phyloP scores from a whole-genome alignment of 2,329 filamentous ascomycete genomes.

The Tolypocladium tundrense region DNA sequence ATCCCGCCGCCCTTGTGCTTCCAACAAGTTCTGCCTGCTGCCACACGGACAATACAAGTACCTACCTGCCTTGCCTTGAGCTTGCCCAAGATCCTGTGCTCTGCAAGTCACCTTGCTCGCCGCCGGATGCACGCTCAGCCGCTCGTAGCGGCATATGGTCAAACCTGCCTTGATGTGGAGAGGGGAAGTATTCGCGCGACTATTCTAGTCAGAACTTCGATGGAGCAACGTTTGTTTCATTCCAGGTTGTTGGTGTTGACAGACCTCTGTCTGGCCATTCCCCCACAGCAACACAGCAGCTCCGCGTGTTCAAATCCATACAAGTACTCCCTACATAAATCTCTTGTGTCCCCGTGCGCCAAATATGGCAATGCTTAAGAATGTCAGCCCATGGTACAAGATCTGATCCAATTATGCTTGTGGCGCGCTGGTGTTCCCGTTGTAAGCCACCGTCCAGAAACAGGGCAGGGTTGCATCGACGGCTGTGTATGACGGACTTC shows the following conservation, averaged over 20 bases:
- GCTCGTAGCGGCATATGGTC: neutral
- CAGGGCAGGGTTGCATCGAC: slow-evolving; percentile 1
- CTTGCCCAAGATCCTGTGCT: neutral
- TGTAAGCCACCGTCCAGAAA: neutral
- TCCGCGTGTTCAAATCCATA: neutral
- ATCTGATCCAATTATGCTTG: neutral
- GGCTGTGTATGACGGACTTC: neutral
- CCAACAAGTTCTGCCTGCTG: neutral
- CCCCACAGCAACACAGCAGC: neutral
- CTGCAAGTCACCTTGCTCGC: neutral
- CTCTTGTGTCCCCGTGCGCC: neutral
- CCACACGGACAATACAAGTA: neutral
- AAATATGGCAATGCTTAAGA: neutral
- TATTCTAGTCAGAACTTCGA: neutral
- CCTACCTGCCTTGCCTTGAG: neutral
- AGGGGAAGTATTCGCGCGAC: neutral
- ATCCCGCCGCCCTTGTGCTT: neutral
- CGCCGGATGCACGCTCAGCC: neutral
- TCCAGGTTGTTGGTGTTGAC: neutral
- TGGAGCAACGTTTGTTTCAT: neutral
- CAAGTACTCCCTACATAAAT: neutral
- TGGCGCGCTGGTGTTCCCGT: neutral
- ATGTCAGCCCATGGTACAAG: neutral
- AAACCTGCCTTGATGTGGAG: neutral
- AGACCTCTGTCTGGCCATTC: neutral